Evolutionary conservation across 768 basidiomycete species (phyloP).

Genomic region (Boletus pseudopeckii): DNA sequence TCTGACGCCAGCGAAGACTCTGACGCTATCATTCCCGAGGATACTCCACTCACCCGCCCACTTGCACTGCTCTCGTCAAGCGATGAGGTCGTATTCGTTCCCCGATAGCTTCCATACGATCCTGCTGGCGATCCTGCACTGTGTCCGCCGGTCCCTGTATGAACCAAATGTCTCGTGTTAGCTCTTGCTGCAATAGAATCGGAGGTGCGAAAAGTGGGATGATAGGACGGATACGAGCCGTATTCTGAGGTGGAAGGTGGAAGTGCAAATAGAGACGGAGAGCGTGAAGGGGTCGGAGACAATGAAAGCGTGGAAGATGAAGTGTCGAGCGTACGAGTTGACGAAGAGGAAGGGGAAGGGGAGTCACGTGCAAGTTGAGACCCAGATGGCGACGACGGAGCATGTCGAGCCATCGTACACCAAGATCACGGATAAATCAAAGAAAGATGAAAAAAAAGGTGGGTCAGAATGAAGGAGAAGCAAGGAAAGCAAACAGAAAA

Average conservation of each 20-base stretch:
- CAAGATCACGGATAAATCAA: not conserved
- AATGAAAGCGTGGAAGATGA: conserved; percentile 4
- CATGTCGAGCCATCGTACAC: conserved; percentile 6
- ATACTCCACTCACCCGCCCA: conserved; percentile 12
- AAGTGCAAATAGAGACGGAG: not conserved
- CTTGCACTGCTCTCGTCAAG: conserved; percentile 13
- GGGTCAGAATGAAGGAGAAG: not conserved
- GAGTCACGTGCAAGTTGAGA: not conserved
- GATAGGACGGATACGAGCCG: not conserved
- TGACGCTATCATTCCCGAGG: conserved; percentile 10
- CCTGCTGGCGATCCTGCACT: conserved; percentile 20
- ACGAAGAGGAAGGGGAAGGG: not conserved
- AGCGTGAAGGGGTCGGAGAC: not conserved
- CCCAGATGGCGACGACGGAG: not conserved
- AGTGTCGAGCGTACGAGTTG: not conserved
- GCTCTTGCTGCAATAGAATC: not conserved
- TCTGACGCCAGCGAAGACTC: conserved; percentile 12
- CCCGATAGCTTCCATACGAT: conserved; percentile 23
- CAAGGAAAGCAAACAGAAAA: not conserved
- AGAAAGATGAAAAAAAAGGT: not conserved
- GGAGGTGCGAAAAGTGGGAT: not conserved
- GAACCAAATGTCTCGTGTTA: conserved; percentile 3
- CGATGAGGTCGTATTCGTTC: conserved; percentile 21
- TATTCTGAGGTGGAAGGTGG: not conserved
- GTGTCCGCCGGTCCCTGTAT: conserved; percentile 16